Conservation (phyloP, 2,329 filamentous ascomycete species). For the Talaromyces verruculosus region DNA sequence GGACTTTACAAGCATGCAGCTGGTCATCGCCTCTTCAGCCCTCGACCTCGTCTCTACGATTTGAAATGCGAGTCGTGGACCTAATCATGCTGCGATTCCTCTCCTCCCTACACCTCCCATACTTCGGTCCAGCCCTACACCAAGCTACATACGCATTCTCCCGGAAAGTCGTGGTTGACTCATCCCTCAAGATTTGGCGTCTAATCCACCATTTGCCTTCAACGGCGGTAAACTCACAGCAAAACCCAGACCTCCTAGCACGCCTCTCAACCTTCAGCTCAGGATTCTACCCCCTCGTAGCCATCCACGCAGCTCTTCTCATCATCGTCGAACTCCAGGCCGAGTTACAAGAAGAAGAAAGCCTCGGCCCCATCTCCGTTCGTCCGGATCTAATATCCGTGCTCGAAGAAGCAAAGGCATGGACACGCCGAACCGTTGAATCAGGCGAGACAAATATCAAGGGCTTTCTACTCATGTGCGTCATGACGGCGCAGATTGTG, state of each 20-base stretch:
- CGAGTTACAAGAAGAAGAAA: slow-evolving; percentile 32
- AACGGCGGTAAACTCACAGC: neutral
- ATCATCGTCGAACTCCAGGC: slow-evolving; percentile 30
- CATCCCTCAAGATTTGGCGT: slow-evolving; percentile 50
- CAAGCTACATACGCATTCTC: slow-evolving; percentile 48
- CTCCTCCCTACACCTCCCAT: slow-evolving; percentile 33
- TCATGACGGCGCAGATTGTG: slow-evolving; percentile 47
- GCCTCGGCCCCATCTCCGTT: slow-evolving; percentile 29
- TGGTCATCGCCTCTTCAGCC: neutral
- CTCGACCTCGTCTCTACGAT: slow-evolving; percentile 18
- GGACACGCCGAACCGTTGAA: slow-evolving; percentile 44
- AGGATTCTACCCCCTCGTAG: slow-evolving; percentile 28
- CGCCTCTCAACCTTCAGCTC: slow-evolving; percentile 43
- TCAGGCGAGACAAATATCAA: slow-evolving; percentile 59
- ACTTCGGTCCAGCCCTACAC: neutral
- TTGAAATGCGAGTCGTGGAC: slow-evolving; percentile 28
- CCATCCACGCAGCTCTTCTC: slow-evolving; percentile 26
- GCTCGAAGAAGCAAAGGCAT: slow-evolving; percentile 45
- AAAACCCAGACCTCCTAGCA: slow-evolving; percentile 33
- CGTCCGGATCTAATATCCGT: slow-evolving; percentile 31
- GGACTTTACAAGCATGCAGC: slow-evolving; percentile 26
- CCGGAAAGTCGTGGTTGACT: slow-evolving; percentile 51
- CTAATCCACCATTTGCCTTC: slow-evolving; percentile 36
- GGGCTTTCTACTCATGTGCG: slow-evolving; percentile 47
- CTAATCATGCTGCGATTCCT: slow-evolving; percentile 33